Conservation (phyloP, 2,329 filamentous ascomycete genomes). For the Myriosclerotinia duriaeana region DNA sequence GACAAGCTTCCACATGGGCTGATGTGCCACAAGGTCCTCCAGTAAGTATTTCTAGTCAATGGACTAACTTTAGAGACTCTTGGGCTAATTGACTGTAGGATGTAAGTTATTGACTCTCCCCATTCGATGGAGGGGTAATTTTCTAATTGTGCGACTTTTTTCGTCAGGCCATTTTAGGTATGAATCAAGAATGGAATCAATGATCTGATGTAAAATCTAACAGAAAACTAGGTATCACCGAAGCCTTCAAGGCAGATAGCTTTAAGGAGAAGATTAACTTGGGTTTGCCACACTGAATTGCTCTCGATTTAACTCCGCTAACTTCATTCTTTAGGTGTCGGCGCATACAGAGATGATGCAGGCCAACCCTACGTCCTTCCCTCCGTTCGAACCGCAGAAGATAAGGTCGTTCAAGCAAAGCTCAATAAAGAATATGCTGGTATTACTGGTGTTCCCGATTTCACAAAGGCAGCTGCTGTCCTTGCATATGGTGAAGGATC, state of each 20-base stretch:
- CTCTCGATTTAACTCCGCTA: constrained; percentile 24
- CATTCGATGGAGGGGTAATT: constrained; percentile 38
- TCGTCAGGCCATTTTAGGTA: constrained; percentile 73
- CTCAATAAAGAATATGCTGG: constrained; percentile 97
- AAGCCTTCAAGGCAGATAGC: constrained; percentile 96
- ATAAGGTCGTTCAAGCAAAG: constrained; percentile 73
- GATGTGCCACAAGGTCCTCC: constrained; percentile 92
- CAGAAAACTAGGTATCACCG: constrained; percentile 70
- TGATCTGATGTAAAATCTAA: constrained; percentile 36
- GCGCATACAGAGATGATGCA: constrained; percentile 96
- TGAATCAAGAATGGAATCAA: constrained; percentile 39
- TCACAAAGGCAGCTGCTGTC: constrained; percentile 87
- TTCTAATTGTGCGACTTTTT: constrained; percentile 35
- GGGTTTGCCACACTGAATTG: constrained; percentile 53
- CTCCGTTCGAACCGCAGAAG: constrained; percentile 85
- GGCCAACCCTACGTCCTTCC: constrained; percentile 98
- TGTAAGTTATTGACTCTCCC: constrained; percentile 38
- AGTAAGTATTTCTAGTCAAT: constrained; percentile 55
- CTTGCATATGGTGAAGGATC: constrained; percentile 88
- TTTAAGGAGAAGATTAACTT: constrained; percentile 98
- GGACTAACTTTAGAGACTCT: constrained; percentile 4
- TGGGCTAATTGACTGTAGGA: constrained; percentile 36
- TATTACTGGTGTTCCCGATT: constrained; percentile 92
- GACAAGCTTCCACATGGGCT: constrained; percentile 72
- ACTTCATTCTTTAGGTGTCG: constrained; percentile 65